Percentiles rank a stretch among this genome's conserved stretches.
phyloP scores from a whole-genome alignment of 208 protist genomes.

The Angomonas desouzai region DNA sequence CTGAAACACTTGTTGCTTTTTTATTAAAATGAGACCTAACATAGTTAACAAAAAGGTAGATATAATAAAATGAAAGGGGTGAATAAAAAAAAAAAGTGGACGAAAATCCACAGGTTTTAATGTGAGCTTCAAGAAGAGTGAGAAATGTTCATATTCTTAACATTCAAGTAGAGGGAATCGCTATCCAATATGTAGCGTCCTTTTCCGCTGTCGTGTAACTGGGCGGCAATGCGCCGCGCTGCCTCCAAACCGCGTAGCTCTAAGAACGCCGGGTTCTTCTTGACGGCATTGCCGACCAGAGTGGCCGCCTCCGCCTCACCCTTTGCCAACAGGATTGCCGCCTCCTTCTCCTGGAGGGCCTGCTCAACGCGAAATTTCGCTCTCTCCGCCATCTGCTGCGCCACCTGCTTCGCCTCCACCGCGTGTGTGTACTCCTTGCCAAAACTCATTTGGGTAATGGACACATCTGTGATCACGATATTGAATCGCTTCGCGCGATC shows the following conservation, averaged over 20 bases:
- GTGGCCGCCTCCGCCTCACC: slow-evolving; percentile 91
- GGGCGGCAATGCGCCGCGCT: slow-evolving; percentile 86
- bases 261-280: slow-evolving; percentile 89
- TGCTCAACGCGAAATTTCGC: slow-evolving; percentile 94
- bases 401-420: slow-evolving; percentile 96
- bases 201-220: slow-evolving; percentile 63
- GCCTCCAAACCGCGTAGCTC: slow-evolving; percentile 92
- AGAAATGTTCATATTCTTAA: slow-evolving; percentile 39
- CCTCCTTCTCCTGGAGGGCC: slow-evolving; percentile 92
- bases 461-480: slow-evolving; percentile 98
- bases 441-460: slow-evolving; percentile 97
- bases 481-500: slow-evolving; percentile 96
- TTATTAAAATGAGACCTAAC: slow-evolving; percentile 10
- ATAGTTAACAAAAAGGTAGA: slow-evolving; percentile 12
- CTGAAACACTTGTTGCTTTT: neutral
- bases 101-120: neutral
- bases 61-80: neutral
- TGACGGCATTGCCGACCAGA: slow-evolving; percentile 87
- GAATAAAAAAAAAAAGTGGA: slow-evolving; percentile 8
- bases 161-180: slow-evolving; percentile 75
- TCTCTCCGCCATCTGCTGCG: slow-evolving; percentile 95
- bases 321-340: slow-evolving; percentile 89
- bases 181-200: slow-evolving; percentile 82
- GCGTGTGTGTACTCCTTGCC: slow-evolving; percentile 94
- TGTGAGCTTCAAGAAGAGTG: neutral